Percentiles rank a stretch among this genome's conserved stretches.
These are phyloP conservation scores for Pseudocercospora crystallina DNA, from an alignment of 2,329 filamentous ascomycete species.

Conservation along the genomic window DNA sequence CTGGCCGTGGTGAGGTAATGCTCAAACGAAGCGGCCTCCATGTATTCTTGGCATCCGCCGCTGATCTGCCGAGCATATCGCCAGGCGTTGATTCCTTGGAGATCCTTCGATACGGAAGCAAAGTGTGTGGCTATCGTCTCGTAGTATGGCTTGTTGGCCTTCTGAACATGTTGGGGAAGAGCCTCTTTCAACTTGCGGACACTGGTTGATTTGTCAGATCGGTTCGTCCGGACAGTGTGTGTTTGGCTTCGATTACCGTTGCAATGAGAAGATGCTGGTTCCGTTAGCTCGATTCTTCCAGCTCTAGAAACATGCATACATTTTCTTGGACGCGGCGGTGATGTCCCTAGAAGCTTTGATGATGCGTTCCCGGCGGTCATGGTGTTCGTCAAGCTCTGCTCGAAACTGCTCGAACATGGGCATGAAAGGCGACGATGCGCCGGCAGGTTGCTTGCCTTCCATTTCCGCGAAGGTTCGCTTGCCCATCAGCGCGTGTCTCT, in stretches of 20 bases:
- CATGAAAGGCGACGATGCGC: conserved; percentile 46
- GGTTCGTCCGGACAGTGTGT: neutral
- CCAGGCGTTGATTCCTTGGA: conserved; percentile 75
- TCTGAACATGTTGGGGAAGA: conserved; percentile 67
- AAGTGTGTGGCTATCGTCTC: conserved; percentile 71
- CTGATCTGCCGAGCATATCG: conserved; percentile 79
- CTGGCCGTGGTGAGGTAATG: conserved; percentile 80
- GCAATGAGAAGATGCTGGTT: conserved; percentile 75
- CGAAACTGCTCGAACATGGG: conserved; percentile 85
- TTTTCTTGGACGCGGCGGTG: conserved; percentile 93
- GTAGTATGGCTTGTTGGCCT: conserved; percentile 69
- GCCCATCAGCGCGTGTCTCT: conserved; percentile 4
- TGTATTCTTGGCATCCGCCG: conserved; percentile 83
- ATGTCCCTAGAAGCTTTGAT: conserved; percentile 91
- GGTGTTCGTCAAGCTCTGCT: conserved; percentile 86
- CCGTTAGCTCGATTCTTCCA: conserved; percentile 23
- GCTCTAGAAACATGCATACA: conserved; percentile 57
- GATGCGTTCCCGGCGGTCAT: conserved; percentile 85
- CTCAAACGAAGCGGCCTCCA: conserved; percentile 85
- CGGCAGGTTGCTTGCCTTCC: conserved; percentile 13
- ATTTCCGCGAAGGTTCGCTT: conserved; percentile 26
- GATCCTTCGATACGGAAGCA: conserved; percentile 65
- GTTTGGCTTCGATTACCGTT: conserved; percentile 55
- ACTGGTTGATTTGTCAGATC: conserved; percentile 43
- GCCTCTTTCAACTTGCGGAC: conserved; percentile 60